Percentiles rank a stretch among this genome's conserved stretches.
phyloP scores from a whole-genome alignment of 495 filamentous ascomycete species.

The Astrothelium subdiscretum region DNA sequence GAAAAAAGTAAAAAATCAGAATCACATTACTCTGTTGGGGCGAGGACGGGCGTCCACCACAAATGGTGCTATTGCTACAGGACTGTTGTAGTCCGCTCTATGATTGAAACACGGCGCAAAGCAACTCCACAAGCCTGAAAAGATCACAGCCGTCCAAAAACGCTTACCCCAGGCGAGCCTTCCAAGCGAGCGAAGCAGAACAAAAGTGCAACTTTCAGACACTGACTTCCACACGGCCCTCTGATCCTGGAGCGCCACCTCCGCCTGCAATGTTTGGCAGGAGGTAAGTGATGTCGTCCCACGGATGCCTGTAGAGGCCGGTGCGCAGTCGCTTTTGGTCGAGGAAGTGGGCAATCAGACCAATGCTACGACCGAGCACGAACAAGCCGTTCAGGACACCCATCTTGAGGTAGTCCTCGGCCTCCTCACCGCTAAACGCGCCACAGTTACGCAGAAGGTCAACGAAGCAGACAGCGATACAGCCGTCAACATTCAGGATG shows the following conservation, averaged over 20 bases:
- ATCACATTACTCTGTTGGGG: not conserved
- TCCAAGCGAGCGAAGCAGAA: not conserved
- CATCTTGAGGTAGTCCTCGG: constrained; percentile 79
- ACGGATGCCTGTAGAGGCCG: constrained; percentile 75
- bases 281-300: constrained; percentile 70
- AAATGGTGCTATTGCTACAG: not conserved
- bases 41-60: not conserved
- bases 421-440: constrained; percentile 77
- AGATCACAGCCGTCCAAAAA: not conserved
- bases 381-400: constrained; percentile 99
- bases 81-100: not conserved
- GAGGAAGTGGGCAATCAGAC: constrained; percentile 98
- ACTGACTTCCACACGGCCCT: constrained; percentile 85
- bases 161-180: not conserved
- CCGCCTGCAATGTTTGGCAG: constrained; percentile 65
- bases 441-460: constrained; percentile 96
- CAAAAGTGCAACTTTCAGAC: constrained; percentile 33
- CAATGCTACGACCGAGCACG: constrained; percentile 89
- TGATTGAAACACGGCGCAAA: not conserved
- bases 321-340: constrained; percentile 98
- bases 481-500: constrained; percentile 97
- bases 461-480: constrained; percentile 96
- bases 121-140: not conserved
- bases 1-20: not conserved
- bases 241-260: constrained; percentile 56